Conservation (phyloP, 768 basidiomycete species). For the Jaapia argillacea region DNA sequence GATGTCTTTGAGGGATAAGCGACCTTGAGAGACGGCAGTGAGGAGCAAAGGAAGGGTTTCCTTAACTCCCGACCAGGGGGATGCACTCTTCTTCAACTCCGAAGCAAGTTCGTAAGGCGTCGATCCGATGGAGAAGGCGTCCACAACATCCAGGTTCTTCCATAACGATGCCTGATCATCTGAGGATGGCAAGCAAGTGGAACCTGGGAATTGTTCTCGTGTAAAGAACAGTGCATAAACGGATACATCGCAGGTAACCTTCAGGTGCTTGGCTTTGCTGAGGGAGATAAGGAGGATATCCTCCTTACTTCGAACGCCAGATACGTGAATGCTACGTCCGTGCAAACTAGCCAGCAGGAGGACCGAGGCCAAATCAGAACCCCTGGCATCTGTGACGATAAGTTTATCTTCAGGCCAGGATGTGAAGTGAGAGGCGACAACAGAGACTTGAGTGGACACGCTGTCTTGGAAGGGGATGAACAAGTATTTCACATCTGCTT, state of each 20-base stretch:
- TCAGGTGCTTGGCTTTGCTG: conserved; percentile 88
- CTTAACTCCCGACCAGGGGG: conserved; percentile 71
- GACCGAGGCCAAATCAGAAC: conserved; percentile 86
- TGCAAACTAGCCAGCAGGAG: conserved; percentile 91
- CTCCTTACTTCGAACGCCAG: conserved; percentile 77
- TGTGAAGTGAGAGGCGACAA: conserved; percentile 79
- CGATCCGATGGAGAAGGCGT: conserved; percentile 85
- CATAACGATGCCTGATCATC: conserved; percentile 80
- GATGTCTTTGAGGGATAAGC: conserved; percentile 76
- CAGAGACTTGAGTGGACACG: conserved; percentile 49
- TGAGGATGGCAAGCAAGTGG: conserved; percentile 54
- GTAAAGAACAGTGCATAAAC: conserved; percentile 88
- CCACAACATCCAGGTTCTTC: conserved; percentile 75
- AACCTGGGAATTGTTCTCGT: conserved; percentile 58
- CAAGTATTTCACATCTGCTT: conserved; percentile 73
- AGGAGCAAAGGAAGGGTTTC: conserved; percentile 85
- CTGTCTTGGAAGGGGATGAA: conserved; percentile 70
- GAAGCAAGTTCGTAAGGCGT: conserved; percentile 68
- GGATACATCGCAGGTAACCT: conserved; percentile 94
- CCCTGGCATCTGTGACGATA: conserved; percentile 90
- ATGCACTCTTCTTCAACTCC: conserved; percentile 48
- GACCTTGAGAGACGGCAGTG: conserved; percentile 72
- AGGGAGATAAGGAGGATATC: conserved; percentile 87
- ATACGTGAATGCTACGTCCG: conserved; percentile 80
- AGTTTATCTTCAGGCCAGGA: conserved; percentile 87